phyloP scores from a whole-genome alignment of 2,329 filamentous ascomycete species.

The Elsinoe necatrix region DNA sequence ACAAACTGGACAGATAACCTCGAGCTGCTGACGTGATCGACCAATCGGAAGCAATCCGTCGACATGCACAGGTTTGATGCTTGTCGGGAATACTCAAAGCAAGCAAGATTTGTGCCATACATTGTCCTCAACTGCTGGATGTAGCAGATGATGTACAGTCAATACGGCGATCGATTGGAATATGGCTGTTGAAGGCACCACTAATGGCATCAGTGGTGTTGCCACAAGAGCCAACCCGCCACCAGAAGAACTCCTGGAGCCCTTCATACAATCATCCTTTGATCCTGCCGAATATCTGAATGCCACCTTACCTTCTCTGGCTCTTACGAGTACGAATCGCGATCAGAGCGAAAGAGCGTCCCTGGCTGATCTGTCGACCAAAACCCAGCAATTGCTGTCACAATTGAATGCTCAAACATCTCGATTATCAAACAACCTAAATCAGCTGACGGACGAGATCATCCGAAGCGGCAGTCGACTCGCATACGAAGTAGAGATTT shows the following conservation, averaged over 20 bases:
- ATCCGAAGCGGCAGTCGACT: constrained; percentile 77
- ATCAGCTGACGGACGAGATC: constrained; percentile 89
- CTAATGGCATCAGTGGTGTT: constrained; percentile 15
- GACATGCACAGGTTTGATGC: neutral
- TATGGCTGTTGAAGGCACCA: constrained; percentile 12
- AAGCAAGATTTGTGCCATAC: neutral
- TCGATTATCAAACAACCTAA: constrained; percentile 70
- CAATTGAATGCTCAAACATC: constrained; percentile 84
- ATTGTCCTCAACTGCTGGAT: too few species aligned
- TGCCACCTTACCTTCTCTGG: constrained; percentile 61
- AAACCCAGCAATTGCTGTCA: constrained; percentile 75
- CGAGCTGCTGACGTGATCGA: neutral
- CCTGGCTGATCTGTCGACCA: constrained; percentile 67
- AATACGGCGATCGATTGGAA: too few species aligned
- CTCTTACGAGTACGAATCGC: constrained; percentile 37
- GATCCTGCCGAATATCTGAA: constrained; percentile 84
- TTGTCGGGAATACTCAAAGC: neutral
- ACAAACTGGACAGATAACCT: neutral
- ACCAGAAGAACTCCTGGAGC: constrained; percentile 61
- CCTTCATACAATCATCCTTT: constrained; percentile 69
- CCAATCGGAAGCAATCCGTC: neutral
- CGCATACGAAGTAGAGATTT: constrained; percentile 87
- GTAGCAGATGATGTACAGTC: too few species aligned
- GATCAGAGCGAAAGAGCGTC: constrained; percentile 38
- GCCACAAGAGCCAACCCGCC: constrained; percentile 50